Conservation (phyloP, 139 green algal species). For the Chloropicon primus region DNA sequence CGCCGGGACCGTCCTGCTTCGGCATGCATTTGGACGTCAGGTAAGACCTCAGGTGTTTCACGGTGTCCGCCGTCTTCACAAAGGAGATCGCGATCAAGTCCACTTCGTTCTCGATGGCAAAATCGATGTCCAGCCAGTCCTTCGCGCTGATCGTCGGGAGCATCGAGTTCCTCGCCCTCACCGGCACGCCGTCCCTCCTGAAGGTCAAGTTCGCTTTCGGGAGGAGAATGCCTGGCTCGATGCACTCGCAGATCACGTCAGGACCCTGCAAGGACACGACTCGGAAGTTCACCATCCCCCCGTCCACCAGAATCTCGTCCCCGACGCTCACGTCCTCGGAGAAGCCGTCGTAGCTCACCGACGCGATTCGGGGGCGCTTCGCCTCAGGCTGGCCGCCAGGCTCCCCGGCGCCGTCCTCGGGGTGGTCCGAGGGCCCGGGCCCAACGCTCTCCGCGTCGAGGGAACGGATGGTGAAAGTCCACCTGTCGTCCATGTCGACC, state of each 20-base stretch:
- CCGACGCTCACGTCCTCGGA: conserved; percentile 47
- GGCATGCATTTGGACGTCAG: conserved; percentile 16
- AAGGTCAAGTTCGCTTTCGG: background rate
- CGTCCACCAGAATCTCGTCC: conserved; percentile 55
- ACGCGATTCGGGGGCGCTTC: conserved; percentile 19
- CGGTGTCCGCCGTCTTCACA: conserved; percentile 40
- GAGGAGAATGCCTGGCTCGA: background rate
- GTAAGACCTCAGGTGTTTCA: conserved; percentile 57
- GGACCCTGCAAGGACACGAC: background rate
- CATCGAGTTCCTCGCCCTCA: background rate
- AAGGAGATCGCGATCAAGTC: conserved; percentile 57
- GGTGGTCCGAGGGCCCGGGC: background rate
- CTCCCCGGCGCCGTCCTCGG: background rate
- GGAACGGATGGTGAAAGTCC: conserved; percentile 49
- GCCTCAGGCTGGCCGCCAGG: background rate
- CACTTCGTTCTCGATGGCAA: conserved; percentile 41
- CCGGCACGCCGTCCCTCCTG: background rate
- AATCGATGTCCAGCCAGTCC: conserved; percentile 57
- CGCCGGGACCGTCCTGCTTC: conserved; percentile 17
- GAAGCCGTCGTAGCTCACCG: conserved; percentile 72
- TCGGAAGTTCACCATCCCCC: background rate
- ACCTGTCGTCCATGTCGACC: conserved; percentile 20
- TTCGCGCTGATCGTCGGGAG: background rate
- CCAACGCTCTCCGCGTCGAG: background rate
- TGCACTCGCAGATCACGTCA: background rate